Base-by-base conservation (phyloP, 2,329 filamentous ascomycete genomes). In the Nectriaceae sp. region DNA sequence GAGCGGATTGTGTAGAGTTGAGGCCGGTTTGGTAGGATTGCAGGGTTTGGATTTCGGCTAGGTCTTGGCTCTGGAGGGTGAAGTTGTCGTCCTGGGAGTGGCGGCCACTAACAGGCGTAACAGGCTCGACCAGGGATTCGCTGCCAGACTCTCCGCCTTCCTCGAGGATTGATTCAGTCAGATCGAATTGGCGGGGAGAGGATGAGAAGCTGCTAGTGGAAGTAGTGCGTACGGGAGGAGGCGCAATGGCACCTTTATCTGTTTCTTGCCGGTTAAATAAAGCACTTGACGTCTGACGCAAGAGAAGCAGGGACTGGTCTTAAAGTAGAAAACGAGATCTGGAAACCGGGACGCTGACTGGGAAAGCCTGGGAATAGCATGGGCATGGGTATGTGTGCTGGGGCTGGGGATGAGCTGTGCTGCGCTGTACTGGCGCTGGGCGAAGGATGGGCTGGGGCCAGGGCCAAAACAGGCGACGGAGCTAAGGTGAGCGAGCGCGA, bases 81-180 rank as follows among this genome's bases (percentile, higher is more conserved):
- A 83, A 82, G 55, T 31, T 15, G 26, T 31, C 26, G 26, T 82
- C 78, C 49, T 77, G 76, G 40, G 80, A 82, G 60, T 79, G 65
- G 42, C 70, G 76, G 52, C 77, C 75, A 58, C 82, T 84, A 50
- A 82, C 76, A 40, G 83, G 83, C 19, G 83, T 86, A 49, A 82
- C 72, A 38, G 83, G 83, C 55, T 85, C 83, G 68, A 79, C 78
- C 46, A 74, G 71, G 20, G 76, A 77, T 59, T 85, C 82, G 65
- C 77, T 83, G 53, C 79, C 76, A 8, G 80, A 83, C 63, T 85
- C 82, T 67, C 80, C 80, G 64, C 75, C 76, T 68, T 84, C 80
- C 54, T 71, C 68, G 43, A 76, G 72, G 52, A 84, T 83, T 46
- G 79, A 74, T 52, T 70, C 74, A 54, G 72, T 69, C 10, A 80